Evolutionary conservation across 192 early-diverging fungal species (phyloP).

Genomic region (Jimgerdemannia flammicorona): DNA sequence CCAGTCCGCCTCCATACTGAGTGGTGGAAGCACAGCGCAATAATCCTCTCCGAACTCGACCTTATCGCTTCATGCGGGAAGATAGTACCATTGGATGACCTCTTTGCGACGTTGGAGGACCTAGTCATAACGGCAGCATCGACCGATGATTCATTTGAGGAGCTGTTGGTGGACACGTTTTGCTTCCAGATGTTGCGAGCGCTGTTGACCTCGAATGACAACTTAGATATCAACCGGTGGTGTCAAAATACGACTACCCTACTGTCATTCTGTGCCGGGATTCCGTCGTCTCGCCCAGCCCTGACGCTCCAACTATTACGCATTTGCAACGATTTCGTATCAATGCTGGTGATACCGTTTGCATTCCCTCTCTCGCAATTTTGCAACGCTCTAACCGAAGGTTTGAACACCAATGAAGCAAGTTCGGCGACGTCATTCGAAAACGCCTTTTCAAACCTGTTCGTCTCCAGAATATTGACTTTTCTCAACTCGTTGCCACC

Average conservation of each 20-base stretch:
- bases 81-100: no score
- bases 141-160: neutral
- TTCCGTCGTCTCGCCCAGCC: neutral
- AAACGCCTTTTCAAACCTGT: neutral
- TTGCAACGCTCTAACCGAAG: neutral
- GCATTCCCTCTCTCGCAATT: neutral
- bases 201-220: neutral
- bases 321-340: slow-evolving; percentile 9
- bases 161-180: slow-evolving; percentile 3
- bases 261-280: neutral
- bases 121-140: no score
- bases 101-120: no score
- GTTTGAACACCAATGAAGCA: neutral
- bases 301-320: neutral
- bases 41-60: slow-evolving; percentile 9
- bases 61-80: neutral
- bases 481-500: neutral
- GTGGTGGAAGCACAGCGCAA: slow-evolving; percentile 12
- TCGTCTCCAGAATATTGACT: neutral
- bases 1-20: slow-evolving; percentile 4
- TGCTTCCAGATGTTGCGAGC: neutral
- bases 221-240: neutral
- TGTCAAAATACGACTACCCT: slow-evolving; percentile 7
- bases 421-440: neutral
- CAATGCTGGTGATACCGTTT: slow-evolving; percentile 2